Conservation (phyloP, 2,329 filamentous ascomycete genomes). For the Microdochium trichocladiopsis region DNA sequence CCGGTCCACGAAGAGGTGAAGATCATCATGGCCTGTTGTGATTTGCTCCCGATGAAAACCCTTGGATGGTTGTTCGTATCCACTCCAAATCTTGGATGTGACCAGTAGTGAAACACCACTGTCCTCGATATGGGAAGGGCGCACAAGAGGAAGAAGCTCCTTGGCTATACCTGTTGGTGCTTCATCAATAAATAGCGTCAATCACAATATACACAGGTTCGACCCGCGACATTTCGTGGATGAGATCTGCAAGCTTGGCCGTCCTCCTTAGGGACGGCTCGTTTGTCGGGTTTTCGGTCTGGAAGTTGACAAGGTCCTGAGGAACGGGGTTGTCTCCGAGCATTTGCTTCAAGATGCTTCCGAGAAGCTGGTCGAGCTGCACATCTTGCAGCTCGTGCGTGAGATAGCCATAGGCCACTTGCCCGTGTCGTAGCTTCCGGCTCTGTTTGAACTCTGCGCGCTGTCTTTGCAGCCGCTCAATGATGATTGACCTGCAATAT, state of each 20-base stretch:
- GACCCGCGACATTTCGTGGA: neutral
- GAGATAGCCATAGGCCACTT: neutral
- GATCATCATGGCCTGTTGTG: neutral
- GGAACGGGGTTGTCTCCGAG: neutral
- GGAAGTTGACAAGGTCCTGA: neutral
- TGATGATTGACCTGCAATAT: neutral
- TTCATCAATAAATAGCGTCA: neutral
- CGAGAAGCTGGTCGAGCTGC: neutral
- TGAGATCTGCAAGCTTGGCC: neutral
- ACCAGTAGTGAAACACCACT: neutral
- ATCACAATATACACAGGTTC: neutral
- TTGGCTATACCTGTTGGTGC: neutral
- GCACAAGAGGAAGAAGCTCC: neutral
- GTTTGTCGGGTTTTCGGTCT: neutral
- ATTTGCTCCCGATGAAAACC: neutral
- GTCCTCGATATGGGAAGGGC: neutral
- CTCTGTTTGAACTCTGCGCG: neutral
- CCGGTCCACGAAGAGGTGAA: neutral
- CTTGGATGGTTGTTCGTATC: neutral
- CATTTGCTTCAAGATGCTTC: neutral
- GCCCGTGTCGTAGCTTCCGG: neutral
- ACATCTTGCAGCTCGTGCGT: neutral
- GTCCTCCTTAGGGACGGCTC: neutral
- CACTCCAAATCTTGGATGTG: neutral
- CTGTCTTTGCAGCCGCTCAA: neutral